Evolutionary conservation across 2,329 filamentous ascomycete genomes (phyloP).

Genomic region (Beauveria medogensis): DNA sequence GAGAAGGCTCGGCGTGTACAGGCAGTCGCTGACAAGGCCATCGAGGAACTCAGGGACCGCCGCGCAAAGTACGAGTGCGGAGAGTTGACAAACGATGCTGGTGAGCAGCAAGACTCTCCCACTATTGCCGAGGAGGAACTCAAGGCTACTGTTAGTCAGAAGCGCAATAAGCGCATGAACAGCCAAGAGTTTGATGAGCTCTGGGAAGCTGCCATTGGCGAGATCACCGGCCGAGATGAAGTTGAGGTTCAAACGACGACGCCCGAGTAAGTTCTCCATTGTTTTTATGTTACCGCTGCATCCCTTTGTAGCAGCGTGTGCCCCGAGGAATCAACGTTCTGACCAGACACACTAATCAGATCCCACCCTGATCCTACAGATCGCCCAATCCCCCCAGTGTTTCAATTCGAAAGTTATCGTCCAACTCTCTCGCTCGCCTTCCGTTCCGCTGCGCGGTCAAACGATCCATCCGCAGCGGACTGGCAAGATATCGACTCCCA

Average conservation of each 20-base stretch:
- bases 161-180: slow-evolving; percentile 74
- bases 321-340: slow-evolving; percentile 27
- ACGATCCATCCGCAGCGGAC: slow-evolving; percentile 66
- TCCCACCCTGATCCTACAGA: slow-evolving; percentile 65
- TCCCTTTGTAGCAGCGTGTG: neutral
- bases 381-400: slow-evolving; percentile 53
- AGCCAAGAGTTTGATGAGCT: slow-evolving; percentile 89
- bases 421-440: slow-evolving; percentile 85
- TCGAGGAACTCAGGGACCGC: slow-evolving; percentile 78
- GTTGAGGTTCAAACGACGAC: slow-evolving; percentile 35
- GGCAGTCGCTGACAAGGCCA: slow-evolving; percentile 75
- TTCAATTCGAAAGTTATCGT: slow-evolving; percentile 60
- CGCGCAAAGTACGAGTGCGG: slow-evolving; percentile 89
- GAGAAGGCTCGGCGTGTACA: slow-evolving; percentile 84
- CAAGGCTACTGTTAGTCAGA: slow-evolving; percentile 66
- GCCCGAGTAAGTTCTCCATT: slow-evolving; percentile 43
- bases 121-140: slow-evolving; percentile 61
- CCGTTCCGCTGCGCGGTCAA: slow-evolving; percentile 75
- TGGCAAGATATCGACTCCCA: slow-evolving; percentile 82
- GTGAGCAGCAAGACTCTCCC: slow-evolving; percentile 50
- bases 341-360: slow-evolving; percentile 78
- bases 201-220: slow-evolving; percentile 65
- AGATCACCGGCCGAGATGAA: slow-evolving; percentile 57
- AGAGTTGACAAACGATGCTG: slow-evolving; percentile 54
- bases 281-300: slow-evolving; percentile 16